A percentile compares a stretch with the other conserved stretches of the same genome.
Conservation (phyloP, 345 rosid genomes). For the Bruguiera parviflora region DNA sequence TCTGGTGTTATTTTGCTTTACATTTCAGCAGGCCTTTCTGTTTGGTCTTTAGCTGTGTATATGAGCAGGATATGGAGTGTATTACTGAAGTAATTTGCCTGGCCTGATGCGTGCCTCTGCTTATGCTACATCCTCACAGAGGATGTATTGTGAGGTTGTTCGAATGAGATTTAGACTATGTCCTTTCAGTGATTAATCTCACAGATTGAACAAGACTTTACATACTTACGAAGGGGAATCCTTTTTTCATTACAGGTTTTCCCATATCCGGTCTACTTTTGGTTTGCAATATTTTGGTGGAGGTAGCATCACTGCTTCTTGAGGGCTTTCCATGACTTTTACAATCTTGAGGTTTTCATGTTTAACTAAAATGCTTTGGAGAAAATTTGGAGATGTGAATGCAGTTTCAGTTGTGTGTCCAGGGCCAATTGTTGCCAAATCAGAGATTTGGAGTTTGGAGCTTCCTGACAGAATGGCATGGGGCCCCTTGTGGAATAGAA, state of each 20-base stretch:
- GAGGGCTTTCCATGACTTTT: too few relatives aligned
- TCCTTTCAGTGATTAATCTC: constrained; percentile 7
- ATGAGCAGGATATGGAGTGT: constrained; percentile 79
- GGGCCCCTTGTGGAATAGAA: too few relatives aligned
- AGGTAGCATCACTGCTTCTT: background rate
- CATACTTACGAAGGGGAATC: constrained; percentile 24
- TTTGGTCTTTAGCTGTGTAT: constrained; percentile 87
- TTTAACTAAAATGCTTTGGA: too few relatives aligned
- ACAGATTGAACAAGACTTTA: constrained; percentile 20
- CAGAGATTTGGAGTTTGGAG: too few relatives aligned
- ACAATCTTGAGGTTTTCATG: too few relatives aligned
- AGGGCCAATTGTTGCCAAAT: too few relatives aligned
- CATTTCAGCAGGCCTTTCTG: constrained; percentile 86
- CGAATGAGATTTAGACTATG: background rate
- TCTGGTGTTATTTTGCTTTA: constrained; percentile 79
- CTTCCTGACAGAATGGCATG: too few relatives aligned
- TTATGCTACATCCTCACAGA: background rate
- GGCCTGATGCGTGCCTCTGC: constrained; percentile 8
- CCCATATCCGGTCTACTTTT: constrained; percentile 15
- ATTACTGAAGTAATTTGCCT: constrained; percentile 50
- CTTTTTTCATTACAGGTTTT: constrained; percentile 22
- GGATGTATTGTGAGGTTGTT: background rate
- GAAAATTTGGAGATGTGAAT: too few relatives aligned
- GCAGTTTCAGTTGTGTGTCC: too few relatives aligned
- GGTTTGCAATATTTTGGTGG: constrained; percentile 8